phyloP scores from a whole-genome alignment of 768 basidiomycete species.

The Mycena crocata region DNA sequence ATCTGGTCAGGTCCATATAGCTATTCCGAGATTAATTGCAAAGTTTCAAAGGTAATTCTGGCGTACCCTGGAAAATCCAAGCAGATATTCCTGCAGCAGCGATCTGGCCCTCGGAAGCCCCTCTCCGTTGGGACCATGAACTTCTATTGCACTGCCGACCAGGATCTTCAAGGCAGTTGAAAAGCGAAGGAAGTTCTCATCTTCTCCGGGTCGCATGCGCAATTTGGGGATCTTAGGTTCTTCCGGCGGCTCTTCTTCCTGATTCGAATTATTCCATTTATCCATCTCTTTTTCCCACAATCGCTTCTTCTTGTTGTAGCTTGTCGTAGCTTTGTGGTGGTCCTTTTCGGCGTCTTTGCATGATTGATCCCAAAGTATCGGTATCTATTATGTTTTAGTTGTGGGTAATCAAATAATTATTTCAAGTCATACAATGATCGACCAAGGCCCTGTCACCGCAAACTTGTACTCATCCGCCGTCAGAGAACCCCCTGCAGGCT shows the following conservation, averaged over 20 bases:
- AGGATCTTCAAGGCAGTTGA: conserved; percentile 36
- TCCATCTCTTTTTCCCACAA: not conserved
- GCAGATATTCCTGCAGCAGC: conserved; percentile 24
- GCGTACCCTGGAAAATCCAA: conserved; percentile 19
- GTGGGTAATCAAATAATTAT: too few species aligned
- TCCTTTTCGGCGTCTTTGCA: not conserved
- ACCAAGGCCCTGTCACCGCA: conserved; percentile 21
- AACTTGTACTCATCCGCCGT: conserved; percentile 41
- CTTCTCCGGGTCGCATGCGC: conserved; percentile 30
- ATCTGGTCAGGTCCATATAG: conserved; percentile 38
- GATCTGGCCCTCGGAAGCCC: conserved; percentile 3
- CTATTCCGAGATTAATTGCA: conserved; percentile 17
- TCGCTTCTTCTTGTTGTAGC: not conserved
- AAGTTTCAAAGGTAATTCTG: not conserved
- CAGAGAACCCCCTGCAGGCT: conserved; percentile 38
- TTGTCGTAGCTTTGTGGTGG: not conserved
- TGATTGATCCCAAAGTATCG: conserved; percentile 27
- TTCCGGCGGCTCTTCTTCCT: not conserved
- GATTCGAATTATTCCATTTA: not conserved
- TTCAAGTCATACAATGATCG: conserved; percentile 30
- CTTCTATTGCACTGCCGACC: conserved; percentile 22
- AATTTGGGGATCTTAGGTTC: not conserved
- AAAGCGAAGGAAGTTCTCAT: conserved; percentile 31
- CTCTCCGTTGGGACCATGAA: too few species aligned
- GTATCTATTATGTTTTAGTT: conserved; percentile 24